Conservation (phyloP, 495 filamentous ascomycete genomes). For the Penicillium turbatum region DNA sequence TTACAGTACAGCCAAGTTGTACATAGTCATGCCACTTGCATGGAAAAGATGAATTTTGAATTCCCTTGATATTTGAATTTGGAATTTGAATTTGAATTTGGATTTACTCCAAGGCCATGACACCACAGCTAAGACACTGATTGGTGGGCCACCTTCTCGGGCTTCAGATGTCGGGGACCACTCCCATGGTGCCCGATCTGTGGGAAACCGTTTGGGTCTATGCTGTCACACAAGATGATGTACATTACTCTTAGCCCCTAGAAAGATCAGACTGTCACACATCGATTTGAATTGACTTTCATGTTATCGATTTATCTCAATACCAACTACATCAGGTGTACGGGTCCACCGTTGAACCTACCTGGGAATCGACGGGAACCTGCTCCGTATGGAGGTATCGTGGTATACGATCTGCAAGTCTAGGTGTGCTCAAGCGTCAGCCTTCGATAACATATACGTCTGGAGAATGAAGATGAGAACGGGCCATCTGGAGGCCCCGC, state of each 20-base stretch:
- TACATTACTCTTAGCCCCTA: neutral
- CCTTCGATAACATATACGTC: too few relatives aligned
- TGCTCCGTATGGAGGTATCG: too few relatives aligned
- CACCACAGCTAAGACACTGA: neutral
- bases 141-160: slow-evolving; percentile 19
- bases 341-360: too few relatives aligned
- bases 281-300: too few relatives aligned
- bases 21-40: neutral
- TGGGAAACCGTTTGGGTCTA: slow-evolving; percentile 23
- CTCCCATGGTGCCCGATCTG: slow-evolving; percentile 27
- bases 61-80: neutral
- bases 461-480: too few relatives aligned
- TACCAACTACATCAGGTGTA: too few relatives aligned
- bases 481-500: too few relatives aligned
- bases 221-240: neutral
- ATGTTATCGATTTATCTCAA: too few relatives aligned
- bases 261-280: too few relatives aligned
- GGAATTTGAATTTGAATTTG: neutral
- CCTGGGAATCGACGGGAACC: too few relatives aligned
- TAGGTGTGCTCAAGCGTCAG: too few relatives aligned
- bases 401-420: too few relatives aligned
- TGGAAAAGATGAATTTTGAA: neutral
- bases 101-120: neutral
- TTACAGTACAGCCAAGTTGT: neutral
- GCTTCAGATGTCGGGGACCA: slow-evolving; percentile 30